phyloP scores from a whole-genome alignment of 148 eudicot species.

The Vaccinium corymbosum region DNA sequence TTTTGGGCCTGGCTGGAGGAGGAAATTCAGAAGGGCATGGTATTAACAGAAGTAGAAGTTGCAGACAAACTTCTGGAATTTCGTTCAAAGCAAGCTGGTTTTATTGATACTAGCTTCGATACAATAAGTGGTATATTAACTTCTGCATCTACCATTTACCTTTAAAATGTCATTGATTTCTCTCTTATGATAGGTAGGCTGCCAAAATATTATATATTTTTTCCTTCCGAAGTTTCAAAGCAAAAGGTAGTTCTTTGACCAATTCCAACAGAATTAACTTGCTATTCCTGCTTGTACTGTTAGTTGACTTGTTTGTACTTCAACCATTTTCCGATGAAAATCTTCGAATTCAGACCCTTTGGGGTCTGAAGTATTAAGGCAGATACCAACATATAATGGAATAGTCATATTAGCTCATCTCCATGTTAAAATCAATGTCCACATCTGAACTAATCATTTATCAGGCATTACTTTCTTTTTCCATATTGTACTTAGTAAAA shows the following conservation, averaged over 20 bases:
- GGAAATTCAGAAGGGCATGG: slow-evolving; percentile 50
- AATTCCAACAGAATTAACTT: slow-evolving; percentile 9
- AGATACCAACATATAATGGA: too few relatives aligned
- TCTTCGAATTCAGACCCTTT: not conserved
- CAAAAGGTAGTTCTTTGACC: not conserved
- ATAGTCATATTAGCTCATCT: too few relatives aligned
- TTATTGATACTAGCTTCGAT: slow-evolving; percentile 87
- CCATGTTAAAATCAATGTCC: too few relatives aligned
- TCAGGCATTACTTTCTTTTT: too few relatives aligned
- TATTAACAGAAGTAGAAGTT: slow-evolving; percentile 82
- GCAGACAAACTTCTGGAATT: slow-evolving; percentile 81
- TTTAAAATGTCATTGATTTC: not conserved
- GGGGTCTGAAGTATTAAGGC: not conserved
- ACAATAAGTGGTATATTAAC: slow-evolving; percentile 79
- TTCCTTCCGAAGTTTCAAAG: not conserved
- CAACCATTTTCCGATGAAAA: not conserved
- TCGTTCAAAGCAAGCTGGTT: slow-evolving; percentile 84
- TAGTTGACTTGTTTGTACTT: not conserved
- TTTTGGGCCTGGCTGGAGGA: slow-evolving; percentile 97
- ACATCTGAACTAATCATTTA: too few relatives aligned
- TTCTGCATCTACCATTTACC: slow-evolving; percentile 1
- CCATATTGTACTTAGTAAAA: too few relatives aligned
- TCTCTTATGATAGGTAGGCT: not conserved
- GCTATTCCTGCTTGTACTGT: too few relatives aligned
- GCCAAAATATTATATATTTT: not conserved